Conservation (phyloP, 108 stramenopile species). For the Nannochloropsis salina region DNA sequence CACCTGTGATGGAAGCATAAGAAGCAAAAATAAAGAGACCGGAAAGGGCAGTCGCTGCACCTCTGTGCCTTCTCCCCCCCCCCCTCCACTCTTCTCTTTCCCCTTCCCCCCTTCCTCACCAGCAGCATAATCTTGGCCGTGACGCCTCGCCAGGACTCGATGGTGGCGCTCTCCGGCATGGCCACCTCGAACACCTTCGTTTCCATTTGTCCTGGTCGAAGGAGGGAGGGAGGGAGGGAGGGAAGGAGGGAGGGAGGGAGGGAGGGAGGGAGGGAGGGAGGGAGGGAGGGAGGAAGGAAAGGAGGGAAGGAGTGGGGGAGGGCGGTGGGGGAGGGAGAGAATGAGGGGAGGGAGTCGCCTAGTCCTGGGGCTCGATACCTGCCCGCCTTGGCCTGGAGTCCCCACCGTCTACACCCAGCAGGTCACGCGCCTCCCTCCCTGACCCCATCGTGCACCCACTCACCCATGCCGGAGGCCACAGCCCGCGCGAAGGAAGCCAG, state of each 20-base stretch:
- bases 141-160: neutral
- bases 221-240: neutral
- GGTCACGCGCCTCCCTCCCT: no score
- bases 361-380: no score
- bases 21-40: neutral
- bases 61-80: neutral
- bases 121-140: neutral
- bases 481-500: neutral
- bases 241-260: neutral
- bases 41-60: neutral
- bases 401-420: no score
- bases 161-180: neutral
- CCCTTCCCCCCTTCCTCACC: neutral
- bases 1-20: neutral
- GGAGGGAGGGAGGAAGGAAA: neutral
- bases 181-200: slow-evolving; percentile 8
- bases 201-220: slow-evolving; percentile 3
- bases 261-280: neutral
- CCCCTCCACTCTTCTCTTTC: neutral
- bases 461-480: neutral
- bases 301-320: neutral
- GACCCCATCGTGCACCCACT: no score
- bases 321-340: neutral
- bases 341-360: neutral
- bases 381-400: no score